These are phyloP conservation scores for Aspergillus steynii DNA, from an alignment of 495 filamentous ascomycete species.

Conservation along the genomic window DNA sequence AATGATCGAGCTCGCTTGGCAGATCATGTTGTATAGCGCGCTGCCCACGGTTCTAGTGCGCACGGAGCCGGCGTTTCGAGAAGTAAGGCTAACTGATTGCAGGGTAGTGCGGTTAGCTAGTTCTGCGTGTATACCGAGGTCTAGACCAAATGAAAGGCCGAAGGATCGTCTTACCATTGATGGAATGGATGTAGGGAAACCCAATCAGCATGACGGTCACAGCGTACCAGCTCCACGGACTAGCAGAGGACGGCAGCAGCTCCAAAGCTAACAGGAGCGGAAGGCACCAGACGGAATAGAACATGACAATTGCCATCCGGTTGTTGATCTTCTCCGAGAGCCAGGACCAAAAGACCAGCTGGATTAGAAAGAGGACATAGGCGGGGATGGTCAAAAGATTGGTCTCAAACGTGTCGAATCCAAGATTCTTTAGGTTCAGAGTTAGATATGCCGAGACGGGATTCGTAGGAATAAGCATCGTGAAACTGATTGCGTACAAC, in stretches of 20 bases:
- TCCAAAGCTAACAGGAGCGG: conserved; percentile 38
- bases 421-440: conserved; percentile 49
- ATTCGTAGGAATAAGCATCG: conserved; percentile 9
- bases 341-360: conserved; percentile 54
- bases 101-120: background rate
- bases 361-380: conserved; percentile 12
- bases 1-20: conserved; percentile 14
- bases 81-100: conserved; percentile 21
- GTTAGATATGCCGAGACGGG: conserved; percentile 48
- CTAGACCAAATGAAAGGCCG: background rate
- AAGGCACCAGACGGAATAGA: conserved; percentile 58
- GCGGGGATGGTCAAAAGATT: conserved; percentile 60
- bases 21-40: conserved; percentile 23
- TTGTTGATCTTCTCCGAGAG: conserved; percentile 60
- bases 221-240: conserved; percentile 18
- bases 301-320: conserved; percentile 33
- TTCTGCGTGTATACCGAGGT: background rate
- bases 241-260: conserved; percentile 13
- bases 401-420: conserved; percentile 60
- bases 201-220: conserved; percentile 25
- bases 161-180: conserved; percentile 20
- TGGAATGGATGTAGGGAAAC: conserved; percentile 29
- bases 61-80: conserved; percentile 34
- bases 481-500: conserved; percentile 15
- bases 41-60: conserved; percentile 33